These are phyloP conservation scores for Artemisia tridentata DNA, from an alignment of 129 eudicot species.

Conservation along the genomic window DNA sequence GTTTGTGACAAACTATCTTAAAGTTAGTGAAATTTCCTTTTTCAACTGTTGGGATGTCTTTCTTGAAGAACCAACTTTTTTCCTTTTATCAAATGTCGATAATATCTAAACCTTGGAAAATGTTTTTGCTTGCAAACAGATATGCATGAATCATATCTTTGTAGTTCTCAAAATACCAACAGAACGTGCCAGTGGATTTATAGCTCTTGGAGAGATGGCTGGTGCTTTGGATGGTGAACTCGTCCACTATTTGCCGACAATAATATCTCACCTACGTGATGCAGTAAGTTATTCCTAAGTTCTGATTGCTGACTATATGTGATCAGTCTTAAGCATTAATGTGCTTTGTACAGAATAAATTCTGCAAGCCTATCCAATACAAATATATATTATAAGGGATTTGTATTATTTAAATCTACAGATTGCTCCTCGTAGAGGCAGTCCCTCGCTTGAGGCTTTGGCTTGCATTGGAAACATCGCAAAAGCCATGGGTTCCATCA, in stretches of 20 bases:
- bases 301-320: too few relatives aligned
- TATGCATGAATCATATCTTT: constrained; percentile 97
- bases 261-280: constrained; percentile 91
- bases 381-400: neutral
- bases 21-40: constrained; percentile 41
- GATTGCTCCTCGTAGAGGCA: constrained; percentile 99
- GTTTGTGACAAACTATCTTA: constrained; percentile 87
- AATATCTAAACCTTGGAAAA: constrained; percentile 18
- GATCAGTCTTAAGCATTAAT: too few relatives aligned
- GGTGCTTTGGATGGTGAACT: constrained; percentile 99
- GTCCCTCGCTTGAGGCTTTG: constrained; percentile 93
- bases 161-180: constrained; percentile 97
- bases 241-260: constrained; percentile 95
- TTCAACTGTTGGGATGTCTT: constrained; percentile 5
- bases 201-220: constrained; percentile 99
- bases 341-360: too few relatives aligned
- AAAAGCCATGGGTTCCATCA: constrained; percentile 87
- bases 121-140: constrained; percentile 47
- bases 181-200: constrained; percentile 96
- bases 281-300: constrained; percentile 58
- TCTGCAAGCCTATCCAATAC: too few relatives aligned
- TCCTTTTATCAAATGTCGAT: neutral
- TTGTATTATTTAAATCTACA: constrained; percentile 27
- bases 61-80: neutral
- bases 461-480: constrained; percentile 95